phyloP scores from a whole-genome alignment of 495 filamentous ascomycete species.

The Echria macrotheca region DNA sequence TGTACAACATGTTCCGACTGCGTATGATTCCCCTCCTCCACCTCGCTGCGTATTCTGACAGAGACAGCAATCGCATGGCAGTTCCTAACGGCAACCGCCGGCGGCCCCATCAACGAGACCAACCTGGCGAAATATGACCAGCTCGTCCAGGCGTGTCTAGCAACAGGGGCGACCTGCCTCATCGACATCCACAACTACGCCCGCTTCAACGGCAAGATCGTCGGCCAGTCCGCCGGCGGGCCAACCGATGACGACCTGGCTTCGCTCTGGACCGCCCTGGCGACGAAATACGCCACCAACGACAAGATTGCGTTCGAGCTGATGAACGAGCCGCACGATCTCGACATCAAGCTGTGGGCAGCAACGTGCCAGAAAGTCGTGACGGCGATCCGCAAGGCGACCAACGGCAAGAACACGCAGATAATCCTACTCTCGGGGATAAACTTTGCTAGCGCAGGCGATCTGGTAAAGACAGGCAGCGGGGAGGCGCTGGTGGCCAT shows the following conservation, averaged over 20 bases:
- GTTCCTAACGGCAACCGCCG: slow-evolving; percentile 41
- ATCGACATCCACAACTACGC: slow-evolving; percentile 52
- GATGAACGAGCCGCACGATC: slow-evolving; percentile 59
- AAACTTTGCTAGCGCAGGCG: slow-evolving; percentile 44
- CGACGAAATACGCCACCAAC: slow-evolving; percentile 44
- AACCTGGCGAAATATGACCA: slow-evolving; percentile 52
- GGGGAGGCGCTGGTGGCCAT: slow-evolving; percentile 45
- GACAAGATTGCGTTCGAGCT: slow-evolving; percentile 51
- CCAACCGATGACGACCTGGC: slow-evolving; percentile 53
- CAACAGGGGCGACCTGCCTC: slow-evolving; percentile 51
- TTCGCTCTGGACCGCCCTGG: slow-evolving; percentile 52
- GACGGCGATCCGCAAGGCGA: slow-evolving; percentile 50
- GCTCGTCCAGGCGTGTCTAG: slow-evolving; percentile 54
- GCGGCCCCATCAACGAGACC: slow-evolving; percentile 35
- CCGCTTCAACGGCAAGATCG: slow-evolving; percentile 53
- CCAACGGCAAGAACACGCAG: slow-evolving; percentile 46
- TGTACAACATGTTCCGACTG: slow-evolving; percentile 49
- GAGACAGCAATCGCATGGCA: slow-evolving; percentile 46
- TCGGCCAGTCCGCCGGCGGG: slow-evolving; percentile 48
- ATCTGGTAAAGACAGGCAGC: slow-evolving; percentile 38
- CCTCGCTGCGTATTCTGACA: not conserved
- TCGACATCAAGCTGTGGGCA: slow-evolving; percentile 46
- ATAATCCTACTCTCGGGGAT: slow-evolving; percentile 46
- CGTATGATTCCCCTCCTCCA: slow-evolving; percentile 27
- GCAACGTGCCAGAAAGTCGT: slow-evolving; percentile 51